phyloP scores from a whole-genome alignment of 2,329 filamentous ascomycete species.

The Diaporthe sp. region DNA sequence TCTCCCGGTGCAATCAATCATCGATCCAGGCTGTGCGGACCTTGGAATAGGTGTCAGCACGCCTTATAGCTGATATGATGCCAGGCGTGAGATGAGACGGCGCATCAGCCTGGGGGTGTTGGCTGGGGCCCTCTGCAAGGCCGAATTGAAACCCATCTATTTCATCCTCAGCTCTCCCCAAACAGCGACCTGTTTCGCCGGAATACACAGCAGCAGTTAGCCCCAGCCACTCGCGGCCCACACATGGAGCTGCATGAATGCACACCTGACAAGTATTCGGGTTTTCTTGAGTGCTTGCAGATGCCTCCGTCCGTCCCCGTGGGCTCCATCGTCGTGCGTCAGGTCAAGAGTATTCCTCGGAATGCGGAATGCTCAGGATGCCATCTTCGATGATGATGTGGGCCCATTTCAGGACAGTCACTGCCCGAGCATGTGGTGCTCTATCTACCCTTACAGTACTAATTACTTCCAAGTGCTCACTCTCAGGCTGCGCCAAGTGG shows the following conservation, averaged over 20 bases:
- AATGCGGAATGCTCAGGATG: background rate
- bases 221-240: slow-evolving; percentile 19
- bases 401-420: background rate
- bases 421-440: background rate
- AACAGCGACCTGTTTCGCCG: slow-evolving; percentile 21
- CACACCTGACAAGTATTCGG: background rate
- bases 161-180: slow-evolving; percentile 13
- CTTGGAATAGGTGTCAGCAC: background rate
- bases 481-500: background rate
- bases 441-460: background rate
- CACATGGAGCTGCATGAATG: background rate
- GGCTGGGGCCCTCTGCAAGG: background rate
- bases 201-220: slow-evolving; percentile 4
- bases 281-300: slow-evolving; percentile 1
- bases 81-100: slow-evolving; percentile 1
- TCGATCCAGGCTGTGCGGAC: background rate
- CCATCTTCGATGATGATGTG: background rate
- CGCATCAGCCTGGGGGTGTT: background rate
- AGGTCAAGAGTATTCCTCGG: slow-evolving; percentile 15
- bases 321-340: slow-evolving; percentile 15
- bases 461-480: background rate
- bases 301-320: background rate
- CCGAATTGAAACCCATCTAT: slow-evolving; percentile 5
- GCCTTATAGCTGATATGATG: background rate
- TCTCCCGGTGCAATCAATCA: slow-evolving; percentile 19